Percentiles rank a stretch among this genome's conserved stretches.
Conservation (phyloP, 2,329 filamentous ascomycete species). For the Scedosporium boydii region DNA sequence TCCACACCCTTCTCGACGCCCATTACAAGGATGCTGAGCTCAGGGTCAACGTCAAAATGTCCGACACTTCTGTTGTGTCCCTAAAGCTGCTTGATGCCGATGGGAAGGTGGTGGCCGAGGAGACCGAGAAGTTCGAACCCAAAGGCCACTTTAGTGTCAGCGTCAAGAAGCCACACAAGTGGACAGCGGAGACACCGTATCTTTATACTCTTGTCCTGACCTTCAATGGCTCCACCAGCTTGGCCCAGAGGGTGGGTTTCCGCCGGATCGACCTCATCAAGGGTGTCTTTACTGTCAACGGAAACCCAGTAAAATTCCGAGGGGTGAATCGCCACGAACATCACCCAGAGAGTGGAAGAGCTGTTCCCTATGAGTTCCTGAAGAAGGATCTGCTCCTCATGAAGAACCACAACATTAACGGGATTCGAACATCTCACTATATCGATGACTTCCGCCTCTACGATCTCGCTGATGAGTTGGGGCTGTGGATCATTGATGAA, state of each 20-base stretch:
- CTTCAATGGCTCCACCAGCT: constrained; percentile 19
- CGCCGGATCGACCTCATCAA: constrained; percentile 51
- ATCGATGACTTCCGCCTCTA: constrained; percentile 51
- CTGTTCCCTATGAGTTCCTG: constrained; percentile 53
- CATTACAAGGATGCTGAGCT: constrained; percentile 44
- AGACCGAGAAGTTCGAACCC: constrained; percentile 18
- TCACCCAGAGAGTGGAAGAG: constrained; percentile 50
- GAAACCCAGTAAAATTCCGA: constrained; percentile 52
- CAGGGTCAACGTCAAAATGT: constrained; percentile 32
- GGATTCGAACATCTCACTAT: constrained; percentile 59
- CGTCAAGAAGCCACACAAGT: constrained; percentile 46
- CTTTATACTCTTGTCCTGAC: constrained; percentile 43
- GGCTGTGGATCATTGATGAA: constrained; percentile 54
- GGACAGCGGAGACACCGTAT: constrained; percentile 60
- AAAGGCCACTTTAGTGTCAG: constrained; percentile 30
- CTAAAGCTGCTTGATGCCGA: constrained; percentile 26
- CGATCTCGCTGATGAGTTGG: constrained; percentile 52
- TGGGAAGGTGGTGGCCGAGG: constrained; percentile 18
- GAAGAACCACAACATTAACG: constrained; percentile 63
- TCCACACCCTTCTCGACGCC: constrained; percentile 46
- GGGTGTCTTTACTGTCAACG: constrained; percentile 56
- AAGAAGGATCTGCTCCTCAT: constrained; percentile 52
- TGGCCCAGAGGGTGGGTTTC: constrained; percentile 53
- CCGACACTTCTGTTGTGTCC: constrained; percentile 19
- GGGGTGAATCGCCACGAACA: constrained; percentile 66